phyloP scores from a whole-genome alignment of 148 eudicot species.

The Pouteria glomerata region DNA sequence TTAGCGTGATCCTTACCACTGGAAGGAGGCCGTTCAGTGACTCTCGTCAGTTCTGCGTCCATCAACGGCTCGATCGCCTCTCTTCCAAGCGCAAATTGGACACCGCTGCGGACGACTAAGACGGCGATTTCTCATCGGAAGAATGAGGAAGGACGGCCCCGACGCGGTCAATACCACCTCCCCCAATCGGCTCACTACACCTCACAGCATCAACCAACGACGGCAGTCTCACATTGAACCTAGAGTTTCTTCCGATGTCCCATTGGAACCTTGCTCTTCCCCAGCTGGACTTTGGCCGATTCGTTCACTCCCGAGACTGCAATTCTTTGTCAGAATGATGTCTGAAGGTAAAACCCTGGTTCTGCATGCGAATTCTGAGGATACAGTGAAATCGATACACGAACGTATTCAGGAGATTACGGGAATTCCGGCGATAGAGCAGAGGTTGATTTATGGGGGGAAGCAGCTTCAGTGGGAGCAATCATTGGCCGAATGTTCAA shows the following conservation, averaged over 20 bases:
- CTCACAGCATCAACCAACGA: not conserved
- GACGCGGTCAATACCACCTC: not conserved
- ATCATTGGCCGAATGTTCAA: constrained; percentile 35
- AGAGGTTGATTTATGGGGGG: constrained; percentile 52
- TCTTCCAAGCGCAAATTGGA: constrained; percentile 19
- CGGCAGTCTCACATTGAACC: not conserved
- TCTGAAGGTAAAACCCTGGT: constrained; percentile 40
- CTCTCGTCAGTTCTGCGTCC: too few relatives aligned
- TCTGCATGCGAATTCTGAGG: constrained; percentile 30
- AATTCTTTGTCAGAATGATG: constrained; percentile 57
- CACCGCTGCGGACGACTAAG: constrained; percentile 4
- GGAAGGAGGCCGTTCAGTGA: too few relatives aligned
- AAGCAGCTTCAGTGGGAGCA: constrained; percentile 64
- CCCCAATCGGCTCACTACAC: not conserved
- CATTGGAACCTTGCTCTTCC: not conserved
- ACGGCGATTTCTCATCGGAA: constrained; percentile 1
- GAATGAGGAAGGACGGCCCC: constrained; percentile 15
- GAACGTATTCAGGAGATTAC: constrained; percentile 32
- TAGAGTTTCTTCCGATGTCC: constrained; percentile 1
- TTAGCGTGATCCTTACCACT: too few relatives aligned
- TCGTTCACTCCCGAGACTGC: constrained; percentile 10
- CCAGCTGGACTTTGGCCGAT: not conserved
- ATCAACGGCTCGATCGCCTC: constrained; percentile 16
- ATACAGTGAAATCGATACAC: constrained; percentile 44
- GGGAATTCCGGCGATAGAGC: constrained; percentile 44